Base-by-base conservation (phyloP, 129 eudicot species). In the Lactuca saligna region DNA sequence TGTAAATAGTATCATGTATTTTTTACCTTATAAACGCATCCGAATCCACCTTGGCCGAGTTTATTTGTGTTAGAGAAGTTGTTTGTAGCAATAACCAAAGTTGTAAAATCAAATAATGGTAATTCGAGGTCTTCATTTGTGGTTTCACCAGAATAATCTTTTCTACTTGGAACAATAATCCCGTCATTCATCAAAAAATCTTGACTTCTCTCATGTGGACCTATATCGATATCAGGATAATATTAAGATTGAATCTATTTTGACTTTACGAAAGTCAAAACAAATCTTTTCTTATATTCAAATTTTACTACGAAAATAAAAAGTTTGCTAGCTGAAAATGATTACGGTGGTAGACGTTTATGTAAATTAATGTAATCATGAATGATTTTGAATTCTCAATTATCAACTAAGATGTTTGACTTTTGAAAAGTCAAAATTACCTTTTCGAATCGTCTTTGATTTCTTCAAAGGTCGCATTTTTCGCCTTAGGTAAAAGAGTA, bases 21-120 rank as follows among this genome's bases (percentile, higher is more conserved):
- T 25, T 25, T 25, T 25, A 91, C 98, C 93, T 86, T 88, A 63
- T 92, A 88, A 70, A 92, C 98, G 29, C 69, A 65, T 39, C 98
- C 98, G 54, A 92, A 92, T 61, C 98, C 98, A 66, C 98, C 98
- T 72, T 92, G 89, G 7, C 98, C 98, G 2, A 92, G 83, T 66
- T 86, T 88, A 55, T 92, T 82, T 61, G 68, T 63, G 16, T 71
- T 77, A 10, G 87, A 86, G 44, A 92, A 92, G 38, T 79, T 80
- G 29, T 86, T 63, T 4, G 98, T 92, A 13, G 91, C 95, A 4
- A 57, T 33, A 54, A 61, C 77, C 14, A 92, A 78, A 54, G 86
- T 72, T 16, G 74, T 62, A 37, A 81, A 71, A 38, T 91, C 96
- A 31, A 81, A 85, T 42, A 85, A 56, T 8, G 97, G 97, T 65